These are phyloP conservation scores for Achaetomiella virescens DNA, from an alignment of 495 filamentous ascomycete species.

Conservation along the genomic window DNA sequence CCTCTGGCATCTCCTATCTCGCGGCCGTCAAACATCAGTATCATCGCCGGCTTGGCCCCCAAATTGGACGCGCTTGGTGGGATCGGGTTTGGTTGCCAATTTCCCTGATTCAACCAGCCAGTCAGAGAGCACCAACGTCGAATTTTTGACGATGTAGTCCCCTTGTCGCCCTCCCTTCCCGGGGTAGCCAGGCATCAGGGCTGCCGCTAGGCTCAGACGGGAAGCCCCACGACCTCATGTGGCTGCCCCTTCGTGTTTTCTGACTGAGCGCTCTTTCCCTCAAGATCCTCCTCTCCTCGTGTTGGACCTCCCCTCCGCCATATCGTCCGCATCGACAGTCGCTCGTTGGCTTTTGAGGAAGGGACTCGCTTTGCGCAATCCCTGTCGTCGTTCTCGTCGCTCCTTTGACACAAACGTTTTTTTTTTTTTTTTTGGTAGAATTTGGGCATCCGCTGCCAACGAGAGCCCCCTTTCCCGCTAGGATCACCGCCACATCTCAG, in stretches of 20 bases:
- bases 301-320: too few relatives aligned
- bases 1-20: background rate
- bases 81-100: too few relatives aligned
- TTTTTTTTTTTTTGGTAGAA: background rate
- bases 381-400: conserved; percentile 19
- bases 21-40: too few relatives aligned
- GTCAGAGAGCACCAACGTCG: too few relatives aligned
- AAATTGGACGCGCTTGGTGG: too few relatives aligned
- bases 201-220: background rate
- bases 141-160: background rate
- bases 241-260: background rate
- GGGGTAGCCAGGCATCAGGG: background rate
- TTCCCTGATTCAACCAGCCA: too few relatives aligned
- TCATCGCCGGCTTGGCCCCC: too few relatives aligned
- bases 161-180: background rate
- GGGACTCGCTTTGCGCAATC: background rate
- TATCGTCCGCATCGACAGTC: too few relatives aligned
- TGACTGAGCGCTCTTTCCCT: background rate
- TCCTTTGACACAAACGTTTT: conserved; percentile 19
- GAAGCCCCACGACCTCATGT: background rate
- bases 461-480: background rate
- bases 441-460: background rate
- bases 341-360: conserved; percentile 6
- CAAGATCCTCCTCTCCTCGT: too few relatives aligned
- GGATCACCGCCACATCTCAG: background rate